Percentiles rank a stretch among this genome's conserved stretches.
These are phyloP conservation scores for Trichoderma citrinoviride DNA, from an alignment of 2,329 filamentous ascomycete species.

Conservation along the genomic window DNA sequence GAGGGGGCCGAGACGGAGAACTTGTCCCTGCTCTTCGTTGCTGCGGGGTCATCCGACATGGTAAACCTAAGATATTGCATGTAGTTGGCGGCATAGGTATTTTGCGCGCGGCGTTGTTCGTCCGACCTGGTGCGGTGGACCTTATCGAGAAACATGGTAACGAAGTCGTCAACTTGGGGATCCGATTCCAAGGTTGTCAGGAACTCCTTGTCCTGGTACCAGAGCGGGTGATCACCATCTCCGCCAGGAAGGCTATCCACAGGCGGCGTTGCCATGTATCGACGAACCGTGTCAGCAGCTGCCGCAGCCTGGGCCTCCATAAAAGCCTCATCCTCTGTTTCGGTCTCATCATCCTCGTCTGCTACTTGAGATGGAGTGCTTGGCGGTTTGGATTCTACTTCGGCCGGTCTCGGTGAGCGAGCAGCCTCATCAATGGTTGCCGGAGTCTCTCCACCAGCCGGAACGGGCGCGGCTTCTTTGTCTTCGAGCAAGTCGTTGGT, in stretches of 20 bases:
- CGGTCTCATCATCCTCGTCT: constrained; percentile 53
- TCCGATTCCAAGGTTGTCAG: constrained; percentile 43
- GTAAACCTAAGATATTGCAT: constrained; percentile 55
- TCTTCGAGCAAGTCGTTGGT: not conserved
- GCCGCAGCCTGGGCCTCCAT: constrained; percentile 46
- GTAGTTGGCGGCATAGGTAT: constrained; percentile 49
- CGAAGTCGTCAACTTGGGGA: constrained; percentile 44
- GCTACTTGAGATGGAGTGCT: constrained; percentile 50
- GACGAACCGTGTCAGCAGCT: constrained; percentile 32
- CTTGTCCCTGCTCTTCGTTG: constrained; percentile 55
- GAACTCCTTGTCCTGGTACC: constrained; percentile 49
- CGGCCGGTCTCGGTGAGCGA: constrained; percentile 31
- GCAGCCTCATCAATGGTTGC: not conserved
- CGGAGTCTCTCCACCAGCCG: not conserved
- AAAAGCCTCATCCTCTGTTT: constrained; percentile 53
- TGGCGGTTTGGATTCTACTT: constrained; percentile 36
- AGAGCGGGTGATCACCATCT: constrained; percentile 44
- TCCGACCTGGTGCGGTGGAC: constrained; percentile 38
- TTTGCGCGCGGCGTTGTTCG: constrained; percentile 41
- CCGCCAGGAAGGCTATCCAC: constrained; percentile 50
- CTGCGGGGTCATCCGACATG: constrained; percentile 53
- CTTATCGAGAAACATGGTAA: constrained; percentile 45
- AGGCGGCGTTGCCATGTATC: constrained; percentile 54
- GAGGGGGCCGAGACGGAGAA: constrained; percentile 44
- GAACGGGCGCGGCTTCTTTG: not conserved